Base-by-base conservation (phyloP, 495 filamentous ascomycete genomes). In the Usnea hakonensis region DNA sequence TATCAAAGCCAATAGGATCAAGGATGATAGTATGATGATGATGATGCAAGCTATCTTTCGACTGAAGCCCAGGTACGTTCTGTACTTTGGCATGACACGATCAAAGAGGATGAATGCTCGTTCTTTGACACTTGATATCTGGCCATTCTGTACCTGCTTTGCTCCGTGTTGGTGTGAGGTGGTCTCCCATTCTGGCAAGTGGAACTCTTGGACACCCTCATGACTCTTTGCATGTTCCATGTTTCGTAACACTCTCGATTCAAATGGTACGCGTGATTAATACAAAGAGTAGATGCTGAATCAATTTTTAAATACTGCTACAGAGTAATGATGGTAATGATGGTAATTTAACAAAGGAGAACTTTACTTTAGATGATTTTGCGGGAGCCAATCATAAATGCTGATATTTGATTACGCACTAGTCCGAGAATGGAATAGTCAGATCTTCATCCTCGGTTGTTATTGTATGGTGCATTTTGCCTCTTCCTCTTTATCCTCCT, bases 1-100 rank as follows among this genome's bases (percentile, higher is more conserved):
- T 23, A 83, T 78, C 50, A 87, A 68, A 0, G 76, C 80, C 14
- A 85, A 61, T 2, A 83, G 57, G 28, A 63, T 57, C 6, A 79
- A 57, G 21, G 73, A 23, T 1, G 73, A 23, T 1, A 78, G 35
- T 11, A 72, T 68, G 3, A 68, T 67, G n/a, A 77, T 44, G 13
- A 74, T 23, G 26, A 57, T 23, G 19, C 37, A 57, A 33, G 57
- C 48, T 36, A 23, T 53, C 35, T 55, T 44, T 21, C 37, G 57
- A 26, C 48, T 52, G 13, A 59, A 28, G 28, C 57, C 57, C 16
- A 60, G 30, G 30, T 61, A 60, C 19, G 33, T 60, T 30, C 50
- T 28, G 28, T 60, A 38, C 21, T 37, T 16, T 28, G 57, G 63
- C 16, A 55, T 19, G 16, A 30, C 8, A 36, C 46, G 56, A 36